These are phyloP conservation scores for Ustulina deusta DNA, from an alignment of 2,329 filamentous ascomycete species.

Conservation along the genomic window DNA sequence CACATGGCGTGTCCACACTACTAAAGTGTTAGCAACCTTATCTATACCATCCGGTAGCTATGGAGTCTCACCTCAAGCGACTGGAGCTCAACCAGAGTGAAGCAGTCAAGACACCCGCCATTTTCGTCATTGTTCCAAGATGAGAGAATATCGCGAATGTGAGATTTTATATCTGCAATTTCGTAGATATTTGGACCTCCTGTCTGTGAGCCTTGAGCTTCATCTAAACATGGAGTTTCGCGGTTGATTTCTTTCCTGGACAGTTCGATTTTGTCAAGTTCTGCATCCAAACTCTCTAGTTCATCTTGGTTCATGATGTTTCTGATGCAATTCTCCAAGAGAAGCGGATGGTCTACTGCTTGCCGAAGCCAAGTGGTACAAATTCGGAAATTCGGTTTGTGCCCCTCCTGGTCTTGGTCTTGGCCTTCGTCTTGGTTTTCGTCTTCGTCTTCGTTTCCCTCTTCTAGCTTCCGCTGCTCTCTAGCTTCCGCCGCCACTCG, in stretches of 20 bases:
- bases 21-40: slow-evolving; percentile 3
- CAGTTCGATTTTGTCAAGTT: slow-evolving; percentile 8
- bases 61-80: slow-evolving; percentile 1
- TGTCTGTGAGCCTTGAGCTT: background rate
- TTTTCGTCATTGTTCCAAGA: background rate
- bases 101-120: slow-evolving; percentile 19
- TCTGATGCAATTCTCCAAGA: slow-evolving; percentile 17
- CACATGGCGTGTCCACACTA: slow-evolving; percentile 30
- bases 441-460: background rate
- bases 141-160: background rate
- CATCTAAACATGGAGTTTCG: background rate
- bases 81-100: background rate
- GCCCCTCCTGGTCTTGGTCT: background rate
- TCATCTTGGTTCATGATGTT: slow-evolving; percentile 5
- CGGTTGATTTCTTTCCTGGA: background rate
- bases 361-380: slow-evolving; percentile 28
- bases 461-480: background rate
- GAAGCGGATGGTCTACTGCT: slow-evolving; percentile 33
- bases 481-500: slow-evolving; percentile 4
- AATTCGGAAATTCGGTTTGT: background rate
- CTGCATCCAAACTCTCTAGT: background rate
- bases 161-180: slow-evolving; percentile 18
- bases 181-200: background rate
- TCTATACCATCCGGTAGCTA: background rate
- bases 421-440: background rate